Evolutionary conservation across 257 asterid species (phyloP).

Genomic region (Penstemon barbatus): DNA sequence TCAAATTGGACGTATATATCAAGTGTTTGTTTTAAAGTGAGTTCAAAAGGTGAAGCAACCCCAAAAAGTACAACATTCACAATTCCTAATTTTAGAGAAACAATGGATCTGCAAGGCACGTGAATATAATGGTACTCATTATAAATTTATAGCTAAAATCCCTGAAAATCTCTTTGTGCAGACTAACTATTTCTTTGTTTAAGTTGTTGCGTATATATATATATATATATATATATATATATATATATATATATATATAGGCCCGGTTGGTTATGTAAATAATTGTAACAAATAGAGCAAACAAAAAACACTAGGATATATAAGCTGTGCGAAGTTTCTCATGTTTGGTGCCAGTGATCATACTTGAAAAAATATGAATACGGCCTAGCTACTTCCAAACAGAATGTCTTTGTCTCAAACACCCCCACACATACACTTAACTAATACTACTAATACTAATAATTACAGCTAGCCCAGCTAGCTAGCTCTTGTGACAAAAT

Average conservation of each 20-base stretch:
- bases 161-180: not conserved
- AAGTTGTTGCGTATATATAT: constrained; percentile 11
- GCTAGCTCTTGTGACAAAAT: too few species aligned
- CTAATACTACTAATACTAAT: too few species aligned
- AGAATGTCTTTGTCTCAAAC: not conserved
- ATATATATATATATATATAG: too few species aligned
- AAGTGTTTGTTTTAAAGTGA: constrained; percentile 21
- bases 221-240: too few species aligned
- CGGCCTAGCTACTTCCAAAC: not conserved
- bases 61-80: constrained; percentile 24
- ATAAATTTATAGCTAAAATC: constrained; percentile 5
- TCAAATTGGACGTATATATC: constrained; percentile 13
- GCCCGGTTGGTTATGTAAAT: not conserved
- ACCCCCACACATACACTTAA: too few species aligned
- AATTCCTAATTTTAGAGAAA: constrained; percentile 33
- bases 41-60: constrained; percentile 28
- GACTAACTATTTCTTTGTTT: not conserved
- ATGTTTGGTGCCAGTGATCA: too few species aligned
- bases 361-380: not conserved
- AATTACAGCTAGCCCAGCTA: too few species aligned
- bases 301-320: not conserved
- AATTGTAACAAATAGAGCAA: constrained; percentile 12
- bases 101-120: constrained; percentile 23
- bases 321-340: not conserved
- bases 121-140: constrained; percentile 27